Conservation (phyloP, 768 basidiomycete genomes). For the Pseudohyphozyma bogoriensis region DNA sequence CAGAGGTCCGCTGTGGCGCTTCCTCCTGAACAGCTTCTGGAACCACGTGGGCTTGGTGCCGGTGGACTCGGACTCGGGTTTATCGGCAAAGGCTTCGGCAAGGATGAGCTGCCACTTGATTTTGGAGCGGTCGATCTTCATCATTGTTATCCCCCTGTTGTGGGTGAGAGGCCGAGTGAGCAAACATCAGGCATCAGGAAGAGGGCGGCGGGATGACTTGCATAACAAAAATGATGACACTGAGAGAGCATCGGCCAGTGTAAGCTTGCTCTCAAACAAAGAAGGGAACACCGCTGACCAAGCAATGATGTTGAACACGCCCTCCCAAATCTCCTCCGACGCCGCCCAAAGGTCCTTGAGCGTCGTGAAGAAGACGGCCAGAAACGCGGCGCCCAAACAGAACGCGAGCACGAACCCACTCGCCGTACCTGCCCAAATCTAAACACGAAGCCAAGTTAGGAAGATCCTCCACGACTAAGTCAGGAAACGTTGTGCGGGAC, state of each 20-base stretch:
- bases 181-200: neutral
- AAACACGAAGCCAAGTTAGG: slow-evolving; percentile 32
- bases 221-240: neutral
- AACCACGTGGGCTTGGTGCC: no score
- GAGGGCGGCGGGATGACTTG: neutral
- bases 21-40: no score
- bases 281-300: neutral
- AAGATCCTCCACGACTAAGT: slow-evolving; percentile 46
- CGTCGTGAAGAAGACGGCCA: slow-evolving; percentile 75
- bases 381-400: slow-evolving; percentile 53
- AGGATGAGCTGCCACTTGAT: slow-evolving; percentile 88
- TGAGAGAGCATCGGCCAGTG: neutral
- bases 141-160: slow-evolving; percentile 85
- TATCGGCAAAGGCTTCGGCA: slow-evolving; percentile 53
- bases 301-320: slow-evolving; percentile 45
- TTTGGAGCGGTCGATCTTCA: slow-evolving; percentile 84
- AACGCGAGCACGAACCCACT: slow-evolving; percentile 69
- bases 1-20: neutral
- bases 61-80: slow-evolving; percentile 6
- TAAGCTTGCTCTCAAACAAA: no score
- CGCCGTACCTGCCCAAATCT: slow-evolving; percentile 38
- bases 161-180: slow-evolving; percentile 13
- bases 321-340: slow-evolving; percentile 87
- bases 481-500: neutral
- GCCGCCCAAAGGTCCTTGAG: slow-evolving; percentile 71